A percentile compares a stretch with the other conserved stretches of the same genome.
phyloP scores from a whole-genome alignment of 108 stramenopile genomes.

The Nitzschia putrida region DNA sequence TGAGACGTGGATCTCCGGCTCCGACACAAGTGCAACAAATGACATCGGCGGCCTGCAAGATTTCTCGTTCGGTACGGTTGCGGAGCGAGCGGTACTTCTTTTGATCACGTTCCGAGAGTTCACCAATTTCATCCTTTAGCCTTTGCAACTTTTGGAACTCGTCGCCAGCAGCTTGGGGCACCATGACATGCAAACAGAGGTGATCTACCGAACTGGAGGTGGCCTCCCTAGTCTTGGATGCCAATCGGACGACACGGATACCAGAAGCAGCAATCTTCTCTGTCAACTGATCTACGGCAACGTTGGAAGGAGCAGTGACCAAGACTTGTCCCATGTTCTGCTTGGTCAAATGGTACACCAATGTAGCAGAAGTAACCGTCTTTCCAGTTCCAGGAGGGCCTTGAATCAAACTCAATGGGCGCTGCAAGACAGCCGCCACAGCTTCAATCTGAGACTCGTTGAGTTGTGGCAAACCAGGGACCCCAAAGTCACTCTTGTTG shows the following conservation, averaged over 20 bases:
- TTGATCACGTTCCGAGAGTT: constrained; percentile 90
- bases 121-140: constrained; percentile 93
- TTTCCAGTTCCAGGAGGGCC: constrained; percentile 97
- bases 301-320: constrained; percentile 96
- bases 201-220: constrained; percentile 85
- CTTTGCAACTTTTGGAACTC: constrained; percentile 92
- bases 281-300: constrained; percentile 98
- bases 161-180: constrained; percentile 79
- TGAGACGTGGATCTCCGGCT: constrained; percentile 95
- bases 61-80: constrained; percentile 88
- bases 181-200: constrained; percentile 91
- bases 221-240: constrained; percentile 93
- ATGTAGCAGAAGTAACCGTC: constrained; percentile 94
- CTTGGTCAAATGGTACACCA: constrained; percentile 96
- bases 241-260: constrained; percentile 92
- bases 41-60: constrained; percentile 97
- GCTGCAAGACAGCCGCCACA: constrained; percentile 86
- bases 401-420: constrained; percentile 94
- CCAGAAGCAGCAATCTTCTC: constrained; percentile 97
- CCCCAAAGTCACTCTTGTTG: constrained; percentile 64
- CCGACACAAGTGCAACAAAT: constrained; percentile 98
- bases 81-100: constrained; percentile 82
- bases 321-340: constrained; percentile 95
- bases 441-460: constrained; percentile 96
- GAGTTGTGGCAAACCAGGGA: constrained; percentile 93